Evolutionary conservation across 768 basidiomycete genomes (phyloP).

Genomic region (Tricholoma saponaceum): DNA sequence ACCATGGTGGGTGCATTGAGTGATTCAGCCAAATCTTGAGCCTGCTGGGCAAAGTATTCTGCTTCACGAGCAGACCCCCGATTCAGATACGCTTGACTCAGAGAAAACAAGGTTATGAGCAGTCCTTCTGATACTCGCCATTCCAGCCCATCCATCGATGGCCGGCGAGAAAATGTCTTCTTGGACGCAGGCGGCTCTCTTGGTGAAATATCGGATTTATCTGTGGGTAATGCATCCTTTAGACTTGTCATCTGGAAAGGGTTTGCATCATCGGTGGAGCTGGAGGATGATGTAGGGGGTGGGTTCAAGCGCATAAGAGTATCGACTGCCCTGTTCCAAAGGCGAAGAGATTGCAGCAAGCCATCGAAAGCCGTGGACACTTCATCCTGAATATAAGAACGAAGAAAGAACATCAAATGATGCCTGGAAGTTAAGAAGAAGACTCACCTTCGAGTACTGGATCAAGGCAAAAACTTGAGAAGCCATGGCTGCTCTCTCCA

Average conservation of each 20-base stretch:
- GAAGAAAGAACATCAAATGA: conserved; percentile 5
- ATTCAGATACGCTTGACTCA: conserved; percentile 58
- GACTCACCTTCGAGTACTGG: conserved; percentile 57
- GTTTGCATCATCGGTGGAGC: conserved; percentile 38
- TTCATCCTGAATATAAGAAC: conserved; percentile 65
- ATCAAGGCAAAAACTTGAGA: conserved; percentile 65
- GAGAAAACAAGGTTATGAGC: conserved; percentile 57
- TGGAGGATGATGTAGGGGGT: conserved; percentile 17
- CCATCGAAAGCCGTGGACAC: conserved; percentile 50
- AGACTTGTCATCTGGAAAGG: conserved; percentile 53
- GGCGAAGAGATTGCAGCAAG: conserved; percentile 64
- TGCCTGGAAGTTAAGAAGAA: neutral
- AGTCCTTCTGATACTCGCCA: conserved; percentile 78
- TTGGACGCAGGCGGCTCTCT: conserved; percentile 18
- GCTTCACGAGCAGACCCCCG: conserved; percentile 85
- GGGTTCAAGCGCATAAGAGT: conserved; percentile 57
- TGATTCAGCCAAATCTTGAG: conserved; percentile 65
- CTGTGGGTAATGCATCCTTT: conserved; percentile 37
- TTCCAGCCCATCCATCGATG: conserved; percentile 53
- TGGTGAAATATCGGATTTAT: conserved; percentile 14
- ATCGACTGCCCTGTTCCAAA: conserved; percentile 80
- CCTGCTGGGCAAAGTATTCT: conserved; percentile 79
- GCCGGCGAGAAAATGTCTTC: conserved; percentile 24
- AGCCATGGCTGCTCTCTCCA: conserved; percentile 74
- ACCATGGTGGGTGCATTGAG: conserved; percentile 62